These are phyloP conservation scores for Trichomonascaceae sp. DNA, from an alignment of 1,139 yeast genomes.

Conservation along the genomic window DNA sequence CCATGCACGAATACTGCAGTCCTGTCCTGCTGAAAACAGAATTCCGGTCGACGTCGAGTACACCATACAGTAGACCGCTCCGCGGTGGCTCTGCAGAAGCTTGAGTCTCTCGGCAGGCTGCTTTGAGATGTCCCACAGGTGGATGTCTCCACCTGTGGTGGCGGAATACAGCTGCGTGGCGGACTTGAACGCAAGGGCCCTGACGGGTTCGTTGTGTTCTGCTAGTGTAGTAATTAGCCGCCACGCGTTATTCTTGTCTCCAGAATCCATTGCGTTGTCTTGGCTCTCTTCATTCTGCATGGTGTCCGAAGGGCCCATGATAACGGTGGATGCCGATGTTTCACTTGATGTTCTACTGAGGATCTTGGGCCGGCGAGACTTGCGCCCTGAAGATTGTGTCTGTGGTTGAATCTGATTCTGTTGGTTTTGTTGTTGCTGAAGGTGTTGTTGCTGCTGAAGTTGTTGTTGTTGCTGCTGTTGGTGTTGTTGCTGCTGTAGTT, in stretches of 20 bases:
- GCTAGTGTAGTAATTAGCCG: not conserved
- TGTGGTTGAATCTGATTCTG: slow-evolving; percentile 3
- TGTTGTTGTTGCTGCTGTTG: slow-evolving; percentile 3
- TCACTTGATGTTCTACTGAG: not conserved
- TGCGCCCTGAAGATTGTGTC: not conserved
- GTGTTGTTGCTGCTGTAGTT: slow-evolving; percentile 1
- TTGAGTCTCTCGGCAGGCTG: slow-evolving; percentile 5
- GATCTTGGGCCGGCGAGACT: not conserved
- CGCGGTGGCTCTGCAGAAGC: slow-evolving; percentile 13
- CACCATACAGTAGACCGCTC: slow-evolving; percentile 12
- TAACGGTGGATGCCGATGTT: not conserved
- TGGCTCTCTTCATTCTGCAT: not conserved
- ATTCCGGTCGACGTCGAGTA: slow-evolving; percentile 10
- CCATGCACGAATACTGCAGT: slow-evolving; percentile 10
- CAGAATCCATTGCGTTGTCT: not conserved
- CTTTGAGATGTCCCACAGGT: slow-evolving; percentile 12
- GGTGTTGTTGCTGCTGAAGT: slow-evolving; percentile 3
- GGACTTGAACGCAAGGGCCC: slow-evolving; percentile 9
- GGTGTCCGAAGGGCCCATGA: no score
- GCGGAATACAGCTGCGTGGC: slow-evolving; percentile 11
- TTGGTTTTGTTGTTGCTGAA: slow-evolving; percentile 2
- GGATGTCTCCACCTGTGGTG: slow-evolving; percentile 14
- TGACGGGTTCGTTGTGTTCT: slow-evolving; percentile 8
- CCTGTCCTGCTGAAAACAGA: slow-evolving; percentile 16
- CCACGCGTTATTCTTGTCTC: not conserved